These are phyloP conservation scores for Quercus wislizeni DNA, from an alignment of 306 rosid genomes.

Conservation along the genomic window DNA sequence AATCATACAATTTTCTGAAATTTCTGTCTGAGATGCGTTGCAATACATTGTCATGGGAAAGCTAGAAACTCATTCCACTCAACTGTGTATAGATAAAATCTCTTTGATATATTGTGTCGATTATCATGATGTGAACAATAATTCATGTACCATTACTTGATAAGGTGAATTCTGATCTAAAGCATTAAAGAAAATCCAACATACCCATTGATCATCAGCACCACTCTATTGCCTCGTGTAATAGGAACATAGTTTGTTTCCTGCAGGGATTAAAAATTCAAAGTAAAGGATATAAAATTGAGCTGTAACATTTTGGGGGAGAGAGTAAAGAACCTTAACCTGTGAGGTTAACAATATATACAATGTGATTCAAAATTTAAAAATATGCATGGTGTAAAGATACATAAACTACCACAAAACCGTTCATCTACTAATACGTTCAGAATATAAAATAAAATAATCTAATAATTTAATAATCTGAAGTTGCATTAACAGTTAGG, in stretches of 20 bases:
- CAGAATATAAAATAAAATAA: not conserved
- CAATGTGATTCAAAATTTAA: not conserved
- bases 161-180: not conserved
- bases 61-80: conserved; percentile 6
- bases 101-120: not conserved
- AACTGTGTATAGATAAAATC: not conserved
- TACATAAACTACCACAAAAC: not conserved
- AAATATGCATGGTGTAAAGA: not conserved
- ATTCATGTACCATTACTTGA: conserved; percentile 5
- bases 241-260: conserved; percentile 92
- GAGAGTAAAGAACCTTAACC: not conserved
- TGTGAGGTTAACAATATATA: not conserved
- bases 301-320: not conserved
- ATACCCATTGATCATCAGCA: conserved; percentile 91
- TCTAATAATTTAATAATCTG: not conserved
- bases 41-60: not conserved
- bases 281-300: conserved; percentile 4
- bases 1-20: not conserved
- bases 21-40: not conserved
- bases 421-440: too few relatives aligned
- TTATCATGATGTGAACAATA: not conserved
- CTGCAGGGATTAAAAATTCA: conserved; percentile 39
- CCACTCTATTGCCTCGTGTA: conserved; percentile 82
- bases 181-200: conserved; percentile 29
- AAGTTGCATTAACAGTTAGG: not conserved